Conservation (phyloP, 495 filamentous ascomycete species). For the Massariosphaeria phaeospora region DNA sequence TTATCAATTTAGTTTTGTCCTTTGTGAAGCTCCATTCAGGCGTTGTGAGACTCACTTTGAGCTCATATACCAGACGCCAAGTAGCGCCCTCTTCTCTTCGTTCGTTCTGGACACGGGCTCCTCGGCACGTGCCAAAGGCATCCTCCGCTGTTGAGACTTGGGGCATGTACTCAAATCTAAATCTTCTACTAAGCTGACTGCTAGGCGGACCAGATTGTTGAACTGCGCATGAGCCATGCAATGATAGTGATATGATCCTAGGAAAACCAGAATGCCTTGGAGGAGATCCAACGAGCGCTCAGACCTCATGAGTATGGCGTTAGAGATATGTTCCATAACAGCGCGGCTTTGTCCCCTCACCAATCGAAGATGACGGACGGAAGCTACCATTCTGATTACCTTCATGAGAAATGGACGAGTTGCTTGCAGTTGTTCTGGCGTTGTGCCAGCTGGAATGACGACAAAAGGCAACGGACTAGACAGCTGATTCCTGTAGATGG, state of each 20-base stretch:
- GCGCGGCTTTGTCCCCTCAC: constrained; percentile 15
- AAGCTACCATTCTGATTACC: constrained; percentile 18
- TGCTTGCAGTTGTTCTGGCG: constrained; percentile 14
- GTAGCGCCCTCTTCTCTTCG: constrained; percentile 17
- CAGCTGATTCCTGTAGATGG: constrained; percentile 18
- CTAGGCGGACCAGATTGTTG: constrained; percentile 16
- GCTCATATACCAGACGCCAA: constrained; percentile 19
- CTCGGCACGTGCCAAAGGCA: constrained; percentile 17
- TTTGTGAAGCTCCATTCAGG: constrained; percentile 18
- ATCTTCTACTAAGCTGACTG: constrained; percentile 16
- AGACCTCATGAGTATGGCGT: constrained; percentile 15
- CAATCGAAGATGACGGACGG: constrained; percentile 17
- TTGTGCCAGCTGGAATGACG: constrained; percentile 16
- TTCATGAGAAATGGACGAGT: constrained; percentile 16
- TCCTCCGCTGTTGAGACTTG: constrained; percentile 13
- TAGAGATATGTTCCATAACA: constrained; percentile 18
- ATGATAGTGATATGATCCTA: constrained; percentile 15
- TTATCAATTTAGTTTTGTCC: constrained; percentile 13
- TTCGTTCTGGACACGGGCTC: constrained; percentile 14
- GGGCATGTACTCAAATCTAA: constrained; percentile 13
- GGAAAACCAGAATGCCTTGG: constrained; percentile 18
- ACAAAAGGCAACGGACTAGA: constrained; percentile 17
- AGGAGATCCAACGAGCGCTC: constrained; percentile 17
- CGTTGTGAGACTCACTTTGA: constrained; percentile 14
- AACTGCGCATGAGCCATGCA: constrained; percentile 18